These are phyloP conservation scores for Capsicum chinense DNA, from an alignment of 257 asterid genomes.

Conservation along the genomic window DNA sequence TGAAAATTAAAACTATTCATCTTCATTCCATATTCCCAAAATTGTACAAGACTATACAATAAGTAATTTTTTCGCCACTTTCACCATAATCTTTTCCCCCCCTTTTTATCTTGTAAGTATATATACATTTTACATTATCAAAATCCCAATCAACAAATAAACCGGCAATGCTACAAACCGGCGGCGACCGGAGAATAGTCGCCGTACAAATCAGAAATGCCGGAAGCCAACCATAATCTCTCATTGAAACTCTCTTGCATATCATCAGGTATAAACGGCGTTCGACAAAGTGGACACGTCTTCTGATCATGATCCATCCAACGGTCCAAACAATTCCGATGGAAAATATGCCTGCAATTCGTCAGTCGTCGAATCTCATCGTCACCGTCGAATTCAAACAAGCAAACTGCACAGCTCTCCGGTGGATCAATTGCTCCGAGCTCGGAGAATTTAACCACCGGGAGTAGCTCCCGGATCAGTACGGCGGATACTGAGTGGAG, in stretches of 20 bases:
- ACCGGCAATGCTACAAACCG: conserved; percentile 47
- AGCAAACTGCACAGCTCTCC: conserved; percentile 88
- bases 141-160: background rate
- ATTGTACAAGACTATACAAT: conserved; percentile 22
- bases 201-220: conserved; percentile 78
- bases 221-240: conserved; percentile 85
- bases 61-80: background rate
- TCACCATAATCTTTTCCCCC: background rate
- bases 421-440: conserved; percentile 53
- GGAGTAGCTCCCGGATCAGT: conserved; percentile 78
- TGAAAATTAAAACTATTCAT: background rate
- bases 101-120: background rate
- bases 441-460: conserved; percentile 77
- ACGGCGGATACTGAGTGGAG: conserved; percentile 62
- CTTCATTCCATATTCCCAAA: conserved; percentile 26
- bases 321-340: conserved; percentile 85
- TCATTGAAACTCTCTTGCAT: conserved; percentile 87
- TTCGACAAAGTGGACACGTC: conserved; percentile 93
- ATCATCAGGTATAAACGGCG: conserved; percentile 80
- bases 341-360: conserved; percentile 85
- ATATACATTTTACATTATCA: conserved; percentile 17
- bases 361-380: conserved; percentile 91
- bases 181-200: conserved; percentile 68
- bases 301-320: conserved; percentile 99
- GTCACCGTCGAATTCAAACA: conserved; percentile 74